Conservation (phyloP, 495 filamentous ascomycete genomes). For the Penicillium malachiteum region DNA sequence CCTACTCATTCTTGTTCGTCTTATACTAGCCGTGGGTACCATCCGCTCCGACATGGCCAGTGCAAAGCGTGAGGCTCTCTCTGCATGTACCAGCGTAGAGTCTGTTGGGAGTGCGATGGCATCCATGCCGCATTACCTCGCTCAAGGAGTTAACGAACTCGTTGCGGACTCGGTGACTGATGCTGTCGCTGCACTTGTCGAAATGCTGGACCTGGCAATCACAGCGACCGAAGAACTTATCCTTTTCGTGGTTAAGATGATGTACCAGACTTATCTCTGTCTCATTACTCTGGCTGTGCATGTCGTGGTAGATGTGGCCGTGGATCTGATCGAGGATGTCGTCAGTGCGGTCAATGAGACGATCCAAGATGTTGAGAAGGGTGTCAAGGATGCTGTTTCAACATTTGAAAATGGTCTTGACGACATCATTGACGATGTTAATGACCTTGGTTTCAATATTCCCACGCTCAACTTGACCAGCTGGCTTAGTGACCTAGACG, state of each 20-base stretch:
- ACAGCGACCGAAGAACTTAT: slow-evolving; percentile 84
- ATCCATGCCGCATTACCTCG: slow-evolving; percentile 93
- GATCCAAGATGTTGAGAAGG: slow-evolving; percentile 52
- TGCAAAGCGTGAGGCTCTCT: slow-evolving; percentile 77
- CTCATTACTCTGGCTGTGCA: slow-evolving; percentile 77
- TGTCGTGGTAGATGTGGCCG: slow-evolving; percentile 69
- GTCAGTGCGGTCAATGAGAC: slow-evolving; percentile 71
- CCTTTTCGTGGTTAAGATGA: slow-evolving; percentile 84
- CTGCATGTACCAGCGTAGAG: slow-evolving; percentile 89
- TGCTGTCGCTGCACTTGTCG: slow-evolving; percentile 71
- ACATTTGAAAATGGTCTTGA: slow-evolving; percentile 52
- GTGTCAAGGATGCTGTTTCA: slow-evolving; percentile 52
- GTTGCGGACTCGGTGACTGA: slow-evolving; percentile 74
- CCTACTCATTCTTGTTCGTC: slow-evolving; percentile 75
- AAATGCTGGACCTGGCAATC: slow-evolving; percentile 70
- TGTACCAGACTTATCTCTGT: slow-evolving; percentile 85
- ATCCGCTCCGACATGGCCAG: slow-evolving; percentile 69
- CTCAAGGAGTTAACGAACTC: slow-evolving; percentile 82
- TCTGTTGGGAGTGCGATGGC: slow-evolving; percentile 93
- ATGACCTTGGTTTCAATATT: slow-evolving; percentile 36
- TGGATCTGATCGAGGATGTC: slow-evolving; percentile 67
- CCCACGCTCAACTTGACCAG: slow-evolving; percentile 59
- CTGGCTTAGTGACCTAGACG: slow-evolving; percentile 61
- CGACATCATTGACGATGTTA: slow-evolving; percentile 48
- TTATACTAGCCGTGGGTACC: slow-evolving; percentile 68